These are phyloP conservation scores for Penicillium sp. DNA, from an alignment of 2,329 filamentous ascomycete species.

Conservation along the genomic window DNA sequence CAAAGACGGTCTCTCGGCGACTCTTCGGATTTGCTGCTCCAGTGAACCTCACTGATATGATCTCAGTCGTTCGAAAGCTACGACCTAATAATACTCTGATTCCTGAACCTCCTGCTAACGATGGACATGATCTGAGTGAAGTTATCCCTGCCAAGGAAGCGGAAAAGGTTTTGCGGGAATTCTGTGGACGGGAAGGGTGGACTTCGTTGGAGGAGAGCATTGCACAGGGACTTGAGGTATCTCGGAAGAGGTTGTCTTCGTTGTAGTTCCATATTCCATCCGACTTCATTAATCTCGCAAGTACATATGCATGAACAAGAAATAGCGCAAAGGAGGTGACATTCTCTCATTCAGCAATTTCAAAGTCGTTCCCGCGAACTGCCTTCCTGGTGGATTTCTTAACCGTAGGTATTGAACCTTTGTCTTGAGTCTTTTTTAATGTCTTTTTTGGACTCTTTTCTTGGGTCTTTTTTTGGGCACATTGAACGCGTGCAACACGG, in stretches of 20 bases:
- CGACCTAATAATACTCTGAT: slow-evolving; percentile 43
- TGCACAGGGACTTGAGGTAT: slow-evolving; percentile 6
- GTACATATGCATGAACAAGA: background rate
- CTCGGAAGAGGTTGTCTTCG: background rate
- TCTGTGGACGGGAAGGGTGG: slow-evolving; percentile 31
- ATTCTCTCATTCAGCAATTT: background rate
- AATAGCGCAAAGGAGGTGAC: background rate
- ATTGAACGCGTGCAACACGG: background rate
- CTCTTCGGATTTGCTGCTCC: slow-evolving; percentile 11
- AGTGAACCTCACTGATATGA: slow-evolving; percentile 7
- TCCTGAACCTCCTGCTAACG: slow-evolving; percentile 24
- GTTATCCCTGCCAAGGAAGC: slow-evolving; percentile 27
- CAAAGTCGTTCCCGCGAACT: background rate
- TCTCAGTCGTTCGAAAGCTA: slow-evolving; percentile 33
- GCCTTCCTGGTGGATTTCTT: background rate
- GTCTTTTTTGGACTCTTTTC: background rate
- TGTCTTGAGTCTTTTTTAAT: background rate
- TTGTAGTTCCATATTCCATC: background rate
- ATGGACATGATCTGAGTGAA: slow-evolving; percentile 26
- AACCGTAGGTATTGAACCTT: accelerated
- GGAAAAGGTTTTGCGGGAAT: slow-evolving; percentile 30
- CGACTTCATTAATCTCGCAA: too few relatives aligned
- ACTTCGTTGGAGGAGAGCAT: slow-evolving; percentile 30
- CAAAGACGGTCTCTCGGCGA: slow-evolving; percentile 4
- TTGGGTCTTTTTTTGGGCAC: background rate